A percentile compares a stretch with the other conserved stretches of the same genome.
Evolutionary conservation across 139 green algal genomes (phyloP).

Genomic region (Chlamydomonas sphaeroides): DNA sequence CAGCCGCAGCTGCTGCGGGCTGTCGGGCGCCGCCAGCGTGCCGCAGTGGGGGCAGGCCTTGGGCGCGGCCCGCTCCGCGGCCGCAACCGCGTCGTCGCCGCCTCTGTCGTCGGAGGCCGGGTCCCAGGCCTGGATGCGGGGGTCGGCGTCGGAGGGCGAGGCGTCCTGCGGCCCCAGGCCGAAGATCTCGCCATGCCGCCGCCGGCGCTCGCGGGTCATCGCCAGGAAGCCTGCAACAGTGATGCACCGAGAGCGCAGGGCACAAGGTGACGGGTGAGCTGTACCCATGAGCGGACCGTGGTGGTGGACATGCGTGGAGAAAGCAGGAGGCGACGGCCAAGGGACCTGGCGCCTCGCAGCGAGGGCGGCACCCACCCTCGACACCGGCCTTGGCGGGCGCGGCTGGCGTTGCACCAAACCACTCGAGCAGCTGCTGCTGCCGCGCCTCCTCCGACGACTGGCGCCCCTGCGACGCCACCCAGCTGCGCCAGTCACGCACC

Average conservation of each 20-base stretch:
- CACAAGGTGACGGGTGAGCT: too few species aligned
- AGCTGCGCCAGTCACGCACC: slow-evolving; percentile 46
- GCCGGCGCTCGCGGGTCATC: slow-evolving; percentile 40
- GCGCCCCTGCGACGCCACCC: slow-evolving; percentile 52
- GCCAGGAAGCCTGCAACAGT: slow-evolving; percentile 44
- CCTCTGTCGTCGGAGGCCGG: neutral
- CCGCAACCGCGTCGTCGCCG: too few species aligned
- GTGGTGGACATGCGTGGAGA: too few species aligned
- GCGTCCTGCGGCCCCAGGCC: neutral
- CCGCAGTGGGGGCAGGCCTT: slow-evolving; percentile 65
- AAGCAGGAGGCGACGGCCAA: too few species aligned
- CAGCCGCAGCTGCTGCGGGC: slow-evolving; percentile 33
- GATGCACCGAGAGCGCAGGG: too few species aligned
- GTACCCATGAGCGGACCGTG: too few species aligned
- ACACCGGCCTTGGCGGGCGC: slow-evolving; percentile 27
- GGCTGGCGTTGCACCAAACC: slow-evolving; percentile 62
- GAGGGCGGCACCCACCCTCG: slow-evolving; percentile 15
- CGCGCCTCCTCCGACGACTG: slow-evolving; percentile 39
- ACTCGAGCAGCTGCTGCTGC: slow-evolving; percentile 66
- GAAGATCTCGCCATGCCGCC: slow-evolving; percentile 44
- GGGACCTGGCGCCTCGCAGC: too few species aligned
- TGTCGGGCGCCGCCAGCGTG: neutral
- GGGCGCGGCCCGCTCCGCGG: slow-evolving; percentile 12
- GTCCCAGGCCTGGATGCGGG: too few species aligned
- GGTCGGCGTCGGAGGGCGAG: too few species aligned